Evolutionary conservation across 2,329 filamentous ascomycete genomes (phyloP), one percentile per base, ranked within the genome.

Genomic region (Diaporthe ampelina): DNA sequence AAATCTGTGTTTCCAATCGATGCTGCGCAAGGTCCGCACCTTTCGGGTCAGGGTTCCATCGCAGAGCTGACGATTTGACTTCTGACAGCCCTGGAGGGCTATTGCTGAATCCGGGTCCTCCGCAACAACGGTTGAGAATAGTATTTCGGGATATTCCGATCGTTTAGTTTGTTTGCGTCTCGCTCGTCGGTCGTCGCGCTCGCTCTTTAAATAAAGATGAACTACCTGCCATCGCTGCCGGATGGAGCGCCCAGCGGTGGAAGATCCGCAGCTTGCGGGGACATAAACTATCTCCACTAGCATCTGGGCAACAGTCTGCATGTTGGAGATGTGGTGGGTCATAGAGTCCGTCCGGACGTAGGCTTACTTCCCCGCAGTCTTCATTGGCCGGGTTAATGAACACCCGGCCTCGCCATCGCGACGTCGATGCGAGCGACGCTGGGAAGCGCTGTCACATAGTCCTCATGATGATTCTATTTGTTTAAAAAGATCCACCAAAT

Each of bases 261-360:
- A n/a, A 4, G 11, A 67, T 19, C 29, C 19, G 29, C n/a, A 37
- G 8, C 63, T 67, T 52, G 21, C 63, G 45, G 63, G 63, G 63
- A 67, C 63, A 9, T 37, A 26, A 4, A 32, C 29, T 67, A 67
- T 67, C 63, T 67, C 63, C 63, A n/a, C 43, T 67, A 67, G 45
- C 61, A 37, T 50, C 61, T 67, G 61, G 45, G 43, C 29, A 24
- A 26, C 26, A 3, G 35, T 29, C 11, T 26, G 26, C 45, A 24
- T 1, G 29, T 67, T 35, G 43, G 43, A 35, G 43, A 52, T 50
- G 26, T n/a, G 2, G 43, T 3, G 3, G 13, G 21, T 3, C 26
- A 24, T 13, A 13, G 13, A 40, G 45, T 52, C 21, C n/a, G 10
- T 35, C 37, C 61, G 45, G 63, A 52, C 6, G 45, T 52, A 9